Percentiles rank a stretch among this genome's conserved stretches.
Conservation (phyloP, 495 filamentous ascomycete genomes). For the Hypoxylon cercidicola region DNA sequence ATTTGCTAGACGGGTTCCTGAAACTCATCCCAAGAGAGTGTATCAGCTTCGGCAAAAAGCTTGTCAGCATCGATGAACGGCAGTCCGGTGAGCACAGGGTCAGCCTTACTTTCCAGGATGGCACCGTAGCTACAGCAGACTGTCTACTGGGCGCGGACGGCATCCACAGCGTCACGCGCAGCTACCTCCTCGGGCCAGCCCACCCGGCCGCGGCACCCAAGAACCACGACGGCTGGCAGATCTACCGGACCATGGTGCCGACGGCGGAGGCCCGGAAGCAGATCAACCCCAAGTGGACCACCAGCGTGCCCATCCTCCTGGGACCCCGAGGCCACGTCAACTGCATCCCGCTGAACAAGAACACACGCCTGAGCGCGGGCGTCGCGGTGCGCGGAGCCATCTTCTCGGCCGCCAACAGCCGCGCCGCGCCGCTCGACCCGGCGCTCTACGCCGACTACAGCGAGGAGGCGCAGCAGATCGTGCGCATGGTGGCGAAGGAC, state of each 20-base stretch:
- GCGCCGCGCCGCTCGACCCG: constrained; percentile 35
- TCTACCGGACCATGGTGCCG: constrained; percentile 55
- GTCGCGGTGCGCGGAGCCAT: constrained; percentile 48
- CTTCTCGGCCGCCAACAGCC: constrained; percentile 3
- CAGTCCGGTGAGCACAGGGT: constrained; percentile 33
- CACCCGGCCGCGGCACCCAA: constrained; percentile 53
- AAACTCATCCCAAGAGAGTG: constrained; percentile 40
- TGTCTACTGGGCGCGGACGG: constrained; percentile 60
- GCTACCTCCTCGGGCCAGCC: constrained; percentile 50
- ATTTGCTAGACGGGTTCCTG: constrained; percentile 47
- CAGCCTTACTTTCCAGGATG: constrained; percentile 49
- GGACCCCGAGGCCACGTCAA: constrained; percentile 52
- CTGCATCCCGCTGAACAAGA: constrained; percentile 52
- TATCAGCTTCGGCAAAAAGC: constrained; percentile 47
- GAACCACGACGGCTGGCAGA: constrained; percentile 55
- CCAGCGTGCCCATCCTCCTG: constrained; percentile 48
- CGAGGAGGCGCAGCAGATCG: constrained; percentile 47
- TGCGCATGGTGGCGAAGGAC: constrained; percentile 46
- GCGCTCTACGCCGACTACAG: constrained; percentile 46
- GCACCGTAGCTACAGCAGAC: constrained; percentile 43
- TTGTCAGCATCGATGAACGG: constrained; percentile 37
- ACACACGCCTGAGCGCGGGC: constrained; percentile 52
- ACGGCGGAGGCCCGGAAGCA: constrained; percentile 42
- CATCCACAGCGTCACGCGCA: constrained; percentile 55
- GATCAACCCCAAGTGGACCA: constrained; percentile 46